phyloP scores from a whole-genome alignment of 768 basidiomycete species.

The Aureoboletus auriporus region DNA sequence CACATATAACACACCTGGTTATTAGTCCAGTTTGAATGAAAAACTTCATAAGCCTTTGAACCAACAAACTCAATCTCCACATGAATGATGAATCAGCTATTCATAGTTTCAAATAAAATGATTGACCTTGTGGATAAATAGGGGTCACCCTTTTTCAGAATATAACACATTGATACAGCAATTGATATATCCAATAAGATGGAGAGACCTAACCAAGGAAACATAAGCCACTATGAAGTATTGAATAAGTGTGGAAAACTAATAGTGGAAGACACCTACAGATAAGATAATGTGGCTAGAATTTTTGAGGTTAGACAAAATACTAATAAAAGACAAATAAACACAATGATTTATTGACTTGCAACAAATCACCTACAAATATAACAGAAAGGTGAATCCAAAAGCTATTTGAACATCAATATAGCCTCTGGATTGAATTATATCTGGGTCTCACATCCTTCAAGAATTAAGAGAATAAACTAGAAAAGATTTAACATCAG shows the following conservation, averaged over 20 bases:
- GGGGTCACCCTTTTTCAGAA: constrained; percentile 8
- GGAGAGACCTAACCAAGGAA: constrained; percentile 21
- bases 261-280: not conserved
- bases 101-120: too few species aligned
- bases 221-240: constrained; percentile 16
- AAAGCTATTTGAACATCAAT: constrained; percentile 14
- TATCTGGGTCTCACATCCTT: constrained; percentile 13
- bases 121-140: constrained; percentile 12
- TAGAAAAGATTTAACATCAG: constrained; percentile 3
- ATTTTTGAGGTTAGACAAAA: not conserved
- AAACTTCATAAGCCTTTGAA: constrained; percentile 17
- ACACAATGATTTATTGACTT: not conserved
- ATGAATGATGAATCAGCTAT: not conserved
- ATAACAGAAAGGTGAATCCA: constrained; percentile 7
- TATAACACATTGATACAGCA: constrained; percentile 17
- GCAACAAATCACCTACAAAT: constrained; percentile 10
- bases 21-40: constrained; percentile 25
- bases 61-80: constrained; percentile 7
- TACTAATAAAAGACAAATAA: not conserved
- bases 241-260: not conserved
- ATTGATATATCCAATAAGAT: constrained; percentile 18
- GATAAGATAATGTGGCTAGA: not conserved
- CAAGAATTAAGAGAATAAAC: constrained; percentile 15
- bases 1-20: constrained; percentile 15
- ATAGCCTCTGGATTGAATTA: not conserved